Base-by-base conservation (phyloP, 1,139 yeast species). In the Sugiyamaella pinicola region DNA sequence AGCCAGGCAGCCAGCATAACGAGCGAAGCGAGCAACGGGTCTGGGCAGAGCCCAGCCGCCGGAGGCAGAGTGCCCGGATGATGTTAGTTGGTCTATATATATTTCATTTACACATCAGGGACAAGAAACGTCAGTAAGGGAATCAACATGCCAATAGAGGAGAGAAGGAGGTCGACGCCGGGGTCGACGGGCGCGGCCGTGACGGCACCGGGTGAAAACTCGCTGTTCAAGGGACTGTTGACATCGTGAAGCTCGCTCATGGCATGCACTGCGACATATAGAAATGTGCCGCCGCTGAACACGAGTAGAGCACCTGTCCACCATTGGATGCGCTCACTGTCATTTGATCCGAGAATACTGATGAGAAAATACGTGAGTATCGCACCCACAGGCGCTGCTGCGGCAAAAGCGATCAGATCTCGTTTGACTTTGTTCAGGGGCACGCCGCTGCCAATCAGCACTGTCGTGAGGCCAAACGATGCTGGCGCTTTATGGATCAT, bases 401-500 rank as follows among this genome's bases (percentile, higher is more conserved):
- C 59, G 0, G 85, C 74, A 65, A 83, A 83, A 4, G 74, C 59
- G 1, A 69, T 63, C 37, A 81, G 64, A 58, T 80, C 81, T 19
- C 73, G 64, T 49, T 72, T 70, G 18, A 79, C 70, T n/a, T 66
- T 64, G 52, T 31, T 58, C 54, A 55, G 61, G 39, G 61, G 57
- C 31, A 61, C 60, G 5, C 69, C 67, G 34, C 65, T 63, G 40
- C 74, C 71, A n/a, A 79, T 64, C 39, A 87, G 70, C 10, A 85
- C 75, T 1, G 88, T 77, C 1, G 81, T 69, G 44, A 87, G 74
- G 46, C 91, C 86, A 65, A 86, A 84, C 4, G 89, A 78, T 0
- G 93, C 85, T 0, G 95, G 95, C 3, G 86, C 74, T 65, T 86
- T 86, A 72, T 86, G 95, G 28, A 85, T 66, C 55, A 86, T 75